Base-by-base conservation (phyloP, 805 yeast genomes). In the Dipodascus albidus region DNA sequence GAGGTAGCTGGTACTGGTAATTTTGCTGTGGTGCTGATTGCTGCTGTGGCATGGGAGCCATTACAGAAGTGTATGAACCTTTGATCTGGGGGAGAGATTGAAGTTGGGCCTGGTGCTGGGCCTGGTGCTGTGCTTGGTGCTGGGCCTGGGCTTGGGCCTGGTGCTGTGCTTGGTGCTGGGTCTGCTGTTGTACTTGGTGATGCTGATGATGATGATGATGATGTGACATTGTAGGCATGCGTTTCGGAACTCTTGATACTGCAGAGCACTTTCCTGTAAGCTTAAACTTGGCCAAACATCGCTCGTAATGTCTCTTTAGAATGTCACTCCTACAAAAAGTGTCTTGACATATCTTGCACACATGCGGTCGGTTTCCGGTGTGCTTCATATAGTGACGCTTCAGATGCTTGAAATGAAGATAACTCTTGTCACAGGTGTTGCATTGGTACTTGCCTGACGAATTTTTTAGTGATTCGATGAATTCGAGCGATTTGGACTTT, bases 311-410 rank as follows among this genome's bases (percentile, higher is more conserved):
- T 23, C 64, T 51, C 49, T 56, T 57, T 50, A 56, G 31, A 15
- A 57, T 57, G 52, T 61, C 64, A 38, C 60, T 56, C 33, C 64
- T 52, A 23, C 56, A 53, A 35, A 60, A 61, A 11, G 55, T 51
- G 23, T 51, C 56, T 14, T 79, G 67, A 64, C 95, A 87, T 62
- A 78, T 79, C 24, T 79, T 80, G 64, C 95, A 87, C 53, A 85
- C 80, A 64, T 84, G 86, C 0, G 95, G 95, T 56, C 91, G 68
- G 63, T 85, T 90, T 24, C 95, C 95, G 0, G 95, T 87, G 66
- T 87, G 95, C 59, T 84, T 83, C 50, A 91, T 70, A 51, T 83
- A 79, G 67, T 86, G 95, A 55, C 95, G 73, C 9, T 90, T 90
- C 60, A 86, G 72, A 67, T 87, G 95, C 63, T 86, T 93, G 9